Conservation (phyloP, 2,329 filamentous ascomycete species). For the Ophiostoma tasmaniense region DNA sequence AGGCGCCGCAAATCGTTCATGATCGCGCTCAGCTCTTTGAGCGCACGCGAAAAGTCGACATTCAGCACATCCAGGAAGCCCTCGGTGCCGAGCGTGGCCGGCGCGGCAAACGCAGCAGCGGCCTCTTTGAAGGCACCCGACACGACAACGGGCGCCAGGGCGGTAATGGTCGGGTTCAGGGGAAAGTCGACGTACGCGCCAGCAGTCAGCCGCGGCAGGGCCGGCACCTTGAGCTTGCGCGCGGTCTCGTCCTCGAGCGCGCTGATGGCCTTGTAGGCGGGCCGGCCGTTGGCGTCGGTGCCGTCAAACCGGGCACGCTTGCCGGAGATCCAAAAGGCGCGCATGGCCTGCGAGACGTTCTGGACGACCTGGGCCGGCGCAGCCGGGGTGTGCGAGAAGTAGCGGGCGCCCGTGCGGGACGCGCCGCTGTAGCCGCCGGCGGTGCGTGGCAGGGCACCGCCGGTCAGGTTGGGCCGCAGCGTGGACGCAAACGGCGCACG, state of each 20-base stretch:
- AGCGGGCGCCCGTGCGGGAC: slow-evolving; percentile 66
- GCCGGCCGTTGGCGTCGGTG: slow-evolving; percentile 61
- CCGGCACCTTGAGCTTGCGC: slow-evolving; percentile 51
- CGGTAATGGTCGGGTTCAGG: slow-evolving; percentile 81
- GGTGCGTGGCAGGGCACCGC: slow-evolving; percentile 72
- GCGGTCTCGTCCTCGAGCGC: slow-evolving; percentile 63
- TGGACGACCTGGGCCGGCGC: slow-evolving; percentile 83
- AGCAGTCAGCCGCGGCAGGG: slow-evolving; percentile 25
- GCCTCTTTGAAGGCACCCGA: slow-evolving; percentile 28
- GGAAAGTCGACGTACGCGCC: slow-evolving; percentile 86
- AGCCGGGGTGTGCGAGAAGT: slow-evolving; percentile 83
- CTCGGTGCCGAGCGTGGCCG: slow-evolving; percentile 61
- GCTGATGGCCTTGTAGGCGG: slow-evolving; percentile 70
- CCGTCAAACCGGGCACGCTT: slow-evolving; percentile 85
- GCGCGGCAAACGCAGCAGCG: slow-evolving; percentile 29
- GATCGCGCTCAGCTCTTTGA: slow-evolving; percentile 73
- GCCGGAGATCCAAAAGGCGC: slow-evolving; percentile 86
- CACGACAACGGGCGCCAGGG: slow-evolving; percentile 59
- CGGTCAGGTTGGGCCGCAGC: slow-evolving; percentile 84
- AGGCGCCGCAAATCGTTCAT: slow-evolving; percentile 75
- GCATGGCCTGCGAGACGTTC: slow-evolving; percentile 88
- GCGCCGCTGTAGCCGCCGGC: slow-evolving; percentile 82
- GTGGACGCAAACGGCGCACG: slow-evolving; percentile 81
- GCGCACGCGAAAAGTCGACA: slow-evolving; percentile 75
- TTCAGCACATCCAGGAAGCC: slow-evolving; percentile 79